Base-by-base conservation (phyloP, 306 rosid genomes). In the Ziziphus jujuba region DNA sequence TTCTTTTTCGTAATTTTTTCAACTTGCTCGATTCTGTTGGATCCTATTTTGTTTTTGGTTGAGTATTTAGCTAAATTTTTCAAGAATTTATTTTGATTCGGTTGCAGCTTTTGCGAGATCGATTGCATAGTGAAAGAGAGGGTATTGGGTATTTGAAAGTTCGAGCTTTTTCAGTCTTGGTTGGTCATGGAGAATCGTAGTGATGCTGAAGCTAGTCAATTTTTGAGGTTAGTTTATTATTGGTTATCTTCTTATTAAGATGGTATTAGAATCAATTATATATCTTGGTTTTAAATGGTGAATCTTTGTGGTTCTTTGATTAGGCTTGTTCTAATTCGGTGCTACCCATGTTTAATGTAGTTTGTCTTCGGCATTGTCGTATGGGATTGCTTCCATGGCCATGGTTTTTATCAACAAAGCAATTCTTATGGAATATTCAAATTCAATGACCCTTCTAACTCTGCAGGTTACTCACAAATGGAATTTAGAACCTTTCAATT, bases 341-440 rank as follows among this genome's bases (percentile, higher is more conserved):
- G 66, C 19, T 77, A 2, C 34, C 40, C 40, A 67, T 60, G 70
- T 48, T n/a, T 68, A 44, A 11, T 72, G 45, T 79, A 90, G 97
- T 79, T 86, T 95, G 76, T 75, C 77, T 24, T 90, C 99, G 8
- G 97, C 99, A 4, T 71, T 88, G 60, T 88, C 96, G 0, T 90
- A 93, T 84, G 99, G 99, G 74, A 54, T 83, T 70, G 80, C 97
- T 44, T 95, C 99, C 13, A 95, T 95, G 99, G 89, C 92, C 12
- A 90, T 95, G 99, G 96, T 95, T 72, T 95, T 95, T 62, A 87
- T 95, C 84, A 90, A 95, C 62, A 95, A 95, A 84, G 97, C 99
- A 40, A 80, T 95, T 74, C 85, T 95, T 60, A 87, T 95, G 97
- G 89, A 90, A 67, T 95, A 95, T 75, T 65, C 95, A 23, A 67